Conservation (phyloP, 73 alveolate genomes). For the Paramecium primaurelia region DNA sequence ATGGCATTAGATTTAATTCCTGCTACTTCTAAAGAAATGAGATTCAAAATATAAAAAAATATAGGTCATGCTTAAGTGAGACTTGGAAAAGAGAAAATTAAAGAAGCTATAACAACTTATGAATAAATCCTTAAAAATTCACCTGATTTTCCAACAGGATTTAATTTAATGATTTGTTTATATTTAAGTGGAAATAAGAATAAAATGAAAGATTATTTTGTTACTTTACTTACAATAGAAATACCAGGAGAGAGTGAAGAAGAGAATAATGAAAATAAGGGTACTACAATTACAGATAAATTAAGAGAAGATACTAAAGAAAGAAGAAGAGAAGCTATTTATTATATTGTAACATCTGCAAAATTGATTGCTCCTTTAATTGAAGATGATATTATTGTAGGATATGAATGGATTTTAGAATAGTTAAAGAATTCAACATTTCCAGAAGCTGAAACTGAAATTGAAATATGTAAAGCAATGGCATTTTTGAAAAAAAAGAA, state of each 20-base stretch:
- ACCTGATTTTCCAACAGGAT: slow-evolving; percentile 84
- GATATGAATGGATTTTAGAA: slow-evolving; percentile 92
- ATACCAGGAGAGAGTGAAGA: slow-evolving; percentile 94
- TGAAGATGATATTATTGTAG: slow-evolving; percentile 89
- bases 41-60: slow-evolving; percentile 95
- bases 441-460: slow-evolving; percentile 93
- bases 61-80: slow-evolving; percentile 98
- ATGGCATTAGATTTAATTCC: slow-evolving; percentile 99
- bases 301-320: slow-evolving; percentile 91
- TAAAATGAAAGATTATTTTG: slow-evolving; percentile 79
- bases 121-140: slow-evolving; percentile 81
- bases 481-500: slow-evolving; percentile 93
- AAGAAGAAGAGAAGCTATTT: slow-evolving; percentile 82
- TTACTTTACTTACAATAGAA: slow-evolving; percentile 82
- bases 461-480: slow-evolving; percentile 96
- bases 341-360: slow-evolving; percentile 85
- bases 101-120: slow-evolving; percentile 85
- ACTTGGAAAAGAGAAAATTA: slow-evolving; percentile 71
- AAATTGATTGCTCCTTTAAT: slow-evolving; percentile 94
- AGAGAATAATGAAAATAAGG: slow-evolving; percentile 73
- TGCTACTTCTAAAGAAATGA: slow-evolving; percentile 94
- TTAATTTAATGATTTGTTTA: slow-evolving; percentile 89
- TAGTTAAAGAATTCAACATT: slow-evolving; percentile 86
- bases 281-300: slow-evolving; percentile 77
- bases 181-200: slow-evolving; percentile 92